These are phyloP conservation scores for Quercus suber DNA, from an alignment of 306 rosid species.

Conservation along the genomic window DNA sequence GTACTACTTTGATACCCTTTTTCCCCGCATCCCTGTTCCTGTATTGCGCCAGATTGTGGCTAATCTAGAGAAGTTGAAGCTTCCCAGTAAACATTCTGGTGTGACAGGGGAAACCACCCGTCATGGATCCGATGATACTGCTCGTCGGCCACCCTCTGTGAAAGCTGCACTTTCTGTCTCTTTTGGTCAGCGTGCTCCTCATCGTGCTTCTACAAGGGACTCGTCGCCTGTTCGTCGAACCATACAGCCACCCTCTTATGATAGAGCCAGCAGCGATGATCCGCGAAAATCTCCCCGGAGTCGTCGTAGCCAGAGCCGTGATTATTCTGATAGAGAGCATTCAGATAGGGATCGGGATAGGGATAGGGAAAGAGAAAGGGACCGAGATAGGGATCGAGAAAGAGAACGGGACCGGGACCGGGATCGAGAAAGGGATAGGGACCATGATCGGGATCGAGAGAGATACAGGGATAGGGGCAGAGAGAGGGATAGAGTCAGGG, in stretches of 20 bases:
- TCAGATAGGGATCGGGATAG: slow-evolving; percentile 20
- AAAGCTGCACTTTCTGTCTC: slow-evolving; percentile 97
- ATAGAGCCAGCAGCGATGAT: slow-evolving; percentile 59
- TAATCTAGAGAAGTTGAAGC: slow-evolving; percentile 82
- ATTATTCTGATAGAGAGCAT: slow-evolving; percentile 59
- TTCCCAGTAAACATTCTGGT: slow-evolving; percentile 73
- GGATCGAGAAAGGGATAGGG: slow-evolving; percentile 29
- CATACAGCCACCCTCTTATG: slow-evolving; percentile 45
- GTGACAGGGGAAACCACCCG: slow-evolving; percentile 88
- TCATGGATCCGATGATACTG: slow-evolving; percentile 91
- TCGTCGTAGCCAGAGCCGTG: slow-evolving; percentile 73
- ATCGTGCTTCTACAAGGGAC: slow-evolving; percentile 95
- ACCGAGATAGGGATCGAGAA: slow-evolving; percentile 45
- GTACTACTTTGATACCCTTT: slow-evolving; percentile 97
- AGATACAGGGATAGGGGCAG: slow-evolving; percentile 42
- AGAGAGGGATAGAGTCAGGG: slow-evolving; percentile 42
- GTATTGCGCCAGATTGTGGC: slow-evolving; percentile 82
- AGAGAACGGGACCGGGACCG: neutral
- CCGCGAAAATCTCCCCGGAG: slow-evolving; percentile 45
- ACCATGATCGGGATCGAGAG: slow-evolving; percentile 40
- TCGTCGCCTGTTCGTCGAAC: slow-evolving; percentile 95
- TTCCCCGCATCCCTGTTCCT: slow-evolving; percentile 98
- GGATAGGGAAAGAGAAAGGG: slow-evolving; percentile 18
- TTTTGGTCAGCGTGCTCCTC: slow-evolving; percentile 99
- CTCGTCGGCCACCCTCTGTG: slow-evolving; percentile 98